A percentile compares a stretch with the other conserved stretches of the same genome.
Conservation (phyloP, 257 asterid species). For the Solanum habrochaites region DNA sequence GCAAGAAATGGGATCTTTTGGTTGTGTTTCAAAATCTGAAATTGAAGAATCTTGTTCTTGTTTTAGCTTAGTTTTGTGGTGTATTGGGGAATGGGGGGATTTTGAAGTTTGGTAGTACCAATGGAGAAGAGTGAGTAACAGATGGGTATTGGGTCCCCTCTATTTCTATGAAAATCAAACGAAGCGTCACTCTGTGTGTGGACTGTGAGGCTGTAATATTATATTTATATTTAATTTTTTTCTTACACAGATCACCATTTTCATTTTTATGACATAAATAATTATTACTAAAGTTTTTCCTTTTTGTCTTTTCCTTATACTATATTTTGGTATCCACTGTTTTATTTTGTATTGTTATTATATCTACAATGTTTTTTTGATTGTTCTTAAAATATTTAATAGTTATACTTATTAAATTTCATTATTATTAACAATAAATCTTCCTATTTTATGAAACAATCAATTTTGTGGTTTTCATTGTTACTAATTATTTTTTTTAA, state of each 20-base stretch:
- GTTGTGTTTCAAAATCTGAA: neutral
- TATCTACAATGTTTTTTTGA: accelerated
- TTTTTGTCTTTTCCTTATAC: neutral
- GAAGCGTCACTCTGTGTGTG: neutral
- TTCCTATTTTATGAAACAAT: too few species aligned
- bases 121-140: neutral
- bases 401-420: too few species aligned
- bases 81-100: neutral
- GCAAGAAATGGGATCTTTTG: neutral
- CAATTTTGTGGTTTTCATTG: accelerated
- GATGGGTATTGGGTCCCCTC: slow-evolving; percentile 1
- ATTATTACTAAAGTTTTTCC: neutral
- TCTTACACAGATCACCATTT: neutral
- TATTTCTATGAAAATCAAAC: neutral
- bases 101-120: neutral
- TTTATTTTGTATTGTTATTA: accelerated
- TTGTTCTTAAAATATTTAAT: too few species aligned
- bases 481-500: too few species aligned
- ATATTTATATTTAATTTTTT: neutral
- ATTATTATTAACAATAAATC: too few species aligned
- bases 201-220: neutral
- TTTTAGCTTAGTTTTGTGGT: neutral
- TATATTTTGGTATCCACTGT: accelerated
- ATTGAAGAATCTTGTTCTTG: neutral
- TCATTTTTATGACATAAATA: neutral